phyloP scores from a whole-genome alignment of 306 rosid species.

The Oxytropis ochrocephala region DNA sequence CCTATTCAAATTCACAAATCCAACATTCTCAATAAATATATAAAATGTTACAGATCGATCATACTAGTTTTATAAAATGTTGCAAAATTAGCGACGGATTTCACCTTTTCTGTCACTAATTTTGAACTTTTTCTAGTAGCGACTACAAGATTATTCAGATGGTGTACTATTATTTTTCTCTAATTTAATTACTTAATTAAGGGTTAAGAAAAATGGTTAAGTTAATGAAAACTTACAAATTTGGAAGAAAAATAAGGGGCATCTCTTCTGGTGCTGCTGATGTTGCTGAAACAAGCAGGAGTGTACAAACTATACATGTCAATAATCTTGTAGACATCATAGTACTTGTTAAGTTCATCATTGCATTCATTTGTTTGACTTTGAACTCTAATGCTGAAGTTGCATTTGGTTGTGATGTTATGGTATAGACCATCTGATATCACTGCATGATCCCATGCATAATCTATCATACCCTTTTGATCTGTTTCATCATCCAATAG shows the following conservation, averaged over 20 bases:
- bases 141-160: neutral
- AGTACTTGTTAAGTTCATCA: slow-evolving; percentile 22
- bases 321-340: slow-evolving; percentile 22
- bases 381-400: slow-evolving; percentile 21
- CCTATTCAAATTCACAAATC: neutral
- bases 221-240: slow-evolving; percentile 21
- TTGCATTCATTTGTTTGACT: slow-evolving; percentile 24
- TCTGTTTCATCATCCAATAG: slow-evolving; percentile 47
- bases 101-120: no score
- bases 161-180: neutral
- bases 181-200: no score
- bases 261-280: slow-evolving; percentile 1
- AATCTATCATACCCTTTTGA: slow-evolving; percentile 46
- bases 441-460: slow-evolving; percentile 57
- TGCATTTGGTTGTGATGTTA: slow-evolving; percentile 30
- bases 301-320: slow-evolving; percentile 55
- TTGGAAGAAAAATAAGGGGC: slow-evolving; percentile 11
- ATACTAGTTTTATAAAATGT: no score
- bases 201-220: neutral
- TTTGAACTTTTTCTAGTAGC: no score
- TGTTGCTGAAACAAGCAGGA: slow-evolving; percentile 31
- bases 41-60: neutral
- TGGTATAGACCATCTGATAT: slow-evolving; percentile 39
- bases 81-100: no score
- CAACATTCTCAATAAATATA: neutral